phyloP scores from a whole-genome alignment of 1,139 yeast species.

The Zygosaccharomyces pseudobailii region DNA sequence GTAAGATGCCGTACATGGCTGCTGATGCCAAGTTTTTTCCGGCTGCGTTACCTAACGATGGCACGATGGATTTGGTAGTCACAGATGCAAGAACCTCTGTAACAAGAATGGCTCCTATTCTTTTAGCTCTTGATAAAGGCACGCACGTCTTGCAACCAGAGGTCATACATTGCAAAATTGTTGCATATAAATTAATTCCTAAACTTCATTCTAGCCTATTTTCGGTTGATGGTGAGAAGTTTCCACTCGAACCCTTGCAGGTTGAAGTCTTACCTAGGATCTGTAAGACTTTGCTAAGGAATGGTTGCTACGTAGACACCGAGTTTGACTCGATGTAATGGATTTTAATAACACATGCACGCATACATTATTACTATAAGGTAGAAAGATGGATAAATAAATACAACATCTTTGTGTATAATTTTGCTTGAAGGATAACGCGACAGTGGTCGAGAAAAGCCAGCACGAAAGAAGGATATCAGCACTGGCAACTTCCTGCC shows the following conservation, averaged over 20 bases:
- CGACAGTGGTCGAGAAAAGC: neutral
- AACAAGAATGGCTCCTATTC: slow-evolving; percentile 50
- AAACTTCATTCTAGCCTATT: slow-evolving; percentile 51
- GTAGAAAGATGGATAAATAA: slow-evolving; percentile 1
- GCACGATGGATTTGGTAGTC: slow-evolving; percentile 73
- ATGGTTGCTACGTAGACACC: slow-evolving; percentile 37
- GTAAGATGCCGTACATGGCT: slow-evolving; percentile 89
- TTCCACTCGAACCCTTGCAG: slow-evolving; percentile 73
- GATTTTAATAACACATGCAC: neutral
- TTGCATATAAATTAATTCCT: slow-evolving; percentile 74
- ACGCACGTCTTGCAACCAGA: slow-evolving; percentile 63
- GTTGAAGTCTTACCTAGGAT: slow-evolving; percentile 65
- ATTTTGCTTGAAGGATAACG: neutral
- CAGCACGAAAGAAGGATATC: neutral
- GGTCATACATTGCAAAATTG: slow-evolving; percentile 72
- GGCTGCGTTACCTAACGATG: slow-evolving; percentile 85
- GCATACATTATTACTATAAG: slow-evolving; percentile 1
- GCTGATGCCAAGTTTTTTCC: slow-evolving; percentile 85
- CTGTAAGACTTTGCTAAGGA: slow-evolving; percentile 37
- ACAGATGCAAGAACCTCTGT: slow-evolving; percentile 62
- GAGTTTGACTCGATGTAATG: slow-evolving; percentile 32
- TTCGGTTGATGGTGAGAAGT: slow-evolving; percentile 86
- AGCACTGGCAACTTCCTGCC: slow-evolving; percentile 30
- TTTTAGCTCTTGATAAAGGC: slow-evolving; percentile 67
- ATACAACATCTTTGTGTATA: neutral